phyloP scores from a whole-genome alignment of 768 basidiomycete species.

The Rhizopogon rudus region DNA sequence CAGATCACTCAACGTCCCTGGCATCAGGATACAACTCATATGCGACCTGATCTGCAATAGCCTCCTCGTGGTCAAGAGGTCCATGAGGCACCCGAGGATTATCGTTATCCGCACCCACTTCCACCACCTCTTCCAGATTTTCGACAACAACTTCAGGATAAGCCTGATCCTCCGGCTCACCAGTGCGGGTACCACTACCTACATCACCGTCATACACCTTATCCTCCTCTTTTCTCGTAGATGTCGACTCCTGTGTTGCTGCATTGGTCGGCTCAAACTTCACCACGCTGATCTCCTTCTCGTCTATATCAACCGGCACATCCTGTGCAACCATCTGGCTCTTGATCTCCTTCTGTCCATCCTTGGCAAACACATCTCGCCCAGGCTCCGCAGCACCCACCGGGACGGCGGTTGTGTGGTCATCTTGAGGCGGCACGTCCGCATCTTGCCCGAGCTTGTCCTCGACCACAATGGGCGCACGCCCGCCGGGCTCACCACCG shows the following conservation, averaged over 20 bases:
- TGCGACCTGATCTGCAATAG: constrained; percentile 46
- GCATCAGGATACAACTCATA: constrained; percentile 26
- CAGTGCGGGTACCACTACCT: neutral
- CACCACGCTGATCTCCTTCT: constrained; percentile 34
- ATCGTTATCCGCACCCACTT: constrained; percentile 5
- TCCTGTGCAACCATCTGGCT: constrained; percentile 29
- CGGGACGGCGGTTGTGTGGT: constrained; percentile 33
- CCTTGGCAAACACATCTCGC: constrained; percentile 62
- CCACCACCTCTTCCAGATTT: constrained; percentile 5
- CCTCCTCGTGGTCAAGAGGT: constrained; percentile 45
- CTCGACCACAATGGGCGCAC: constrained; percentile 49
- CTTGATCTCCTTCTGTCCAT: constrained; percentile 41
- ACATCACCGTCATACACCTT: neutral
- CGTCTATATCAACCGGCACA: constrained; percentile 9
- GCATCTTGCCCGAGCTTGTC: constrained; percentile 28
- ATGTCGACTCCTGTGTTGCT: neutral
- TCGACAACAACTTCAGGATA: constrained; percentile 1
- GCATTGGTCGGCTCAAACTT: neutral
- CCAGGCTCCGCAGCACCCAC: constrained; percentile 68
- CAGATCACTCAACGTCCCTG: constrained; percentile 4
- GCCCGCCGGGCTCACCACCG: constrained; percentile 50
- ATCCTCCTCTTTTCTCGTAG: constrained; percentile 3
- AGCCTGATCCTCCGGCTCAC: neutral
- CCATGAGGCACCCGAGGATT: constrained; percentile 28
- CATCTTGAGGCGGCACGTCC: constrained; percentile 6